Conservation (phyloP, 1,284 basidiomycete genomes). For the Sporisorium iseilematis-ciliati region DNA sequence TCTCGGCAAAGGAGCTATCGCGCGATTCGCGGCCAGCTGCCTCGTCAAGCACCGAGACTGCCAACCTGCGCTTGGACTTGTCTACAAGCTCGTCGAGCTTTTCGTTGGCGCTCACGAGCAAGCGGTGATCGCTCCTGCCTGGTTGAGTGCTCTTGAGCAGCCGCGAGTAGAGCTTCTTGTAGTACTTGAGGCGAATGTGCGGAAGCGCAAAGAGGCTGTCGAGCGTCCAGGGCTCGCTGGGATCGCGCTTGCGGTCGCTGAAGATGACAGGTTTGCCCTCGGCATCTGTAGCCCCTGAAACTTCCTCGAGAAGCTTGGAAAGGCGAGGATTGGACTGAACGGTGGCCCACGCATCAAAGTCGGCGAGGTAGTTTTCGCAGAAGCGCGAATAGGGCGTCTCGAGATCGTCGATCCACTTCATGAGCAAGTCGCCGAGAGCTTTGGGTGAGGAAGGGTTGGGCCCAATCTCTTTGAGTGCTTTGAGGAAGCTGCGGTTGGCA, state of each 20-base stretch:
- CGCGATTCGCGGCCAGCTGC: slow-evolving; percentile 39
- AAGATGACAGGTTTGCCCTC: slow-evolving; percentile 51
- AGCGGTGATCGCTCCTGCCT: slow-evolving; percentile 86
- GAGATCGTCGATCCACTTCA: slow-evolving; percentile 85
- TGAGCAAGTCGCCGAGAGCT: slow-evolving; percentile 91
- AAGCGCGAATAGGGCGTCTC: slow-evolving; percentile 88
- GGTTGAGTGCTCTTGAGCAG: slow-evolving; percentile 88
- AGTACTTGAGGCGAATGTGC: slow-evolving; percentile 86
- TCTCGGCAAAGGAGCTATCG: slow-evolving; percentile 54
- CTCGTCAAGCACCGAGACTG: slow-evolving; percentile 54
- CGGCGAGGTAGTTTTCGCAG: slow-evolving; percentile 78
- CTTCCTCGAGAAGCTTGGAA: slow-evolving; percentile 77
- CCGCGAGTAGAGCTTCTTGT: slow-evolving; percentile 88
- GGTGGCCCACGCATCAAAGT: slow-evolving; percentile 86
- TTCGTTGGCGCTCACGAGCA: slow-evolving; percentile 83
- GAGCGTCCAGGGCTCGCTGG: slow-evolving; percentile 78
- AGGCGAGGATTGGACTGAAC: slow-evolving; percentile 83
- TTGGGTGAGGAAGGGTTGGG: slow-evolving; percentile 93
- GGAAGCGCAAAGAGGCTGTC: slow-evolving; percentile 90
- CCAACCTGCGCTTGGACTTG: slow-evolving; percentile 72
- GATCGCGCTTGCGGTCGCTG: slow-evolving; percentile 54
- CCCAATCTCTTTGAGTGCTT: slow-evolving; percentile 90
- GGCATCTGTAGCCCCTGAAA: slow-evolving; percentile 73
- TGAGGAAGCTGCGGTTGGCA: slow-evolving; percentile 81
- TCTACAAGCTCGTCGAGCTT: slow-evolving; percentile 82